phyloP scores from a whole-genome alignment of 1,284 basidiomycete species.

The Athelia sp. region DNA sequence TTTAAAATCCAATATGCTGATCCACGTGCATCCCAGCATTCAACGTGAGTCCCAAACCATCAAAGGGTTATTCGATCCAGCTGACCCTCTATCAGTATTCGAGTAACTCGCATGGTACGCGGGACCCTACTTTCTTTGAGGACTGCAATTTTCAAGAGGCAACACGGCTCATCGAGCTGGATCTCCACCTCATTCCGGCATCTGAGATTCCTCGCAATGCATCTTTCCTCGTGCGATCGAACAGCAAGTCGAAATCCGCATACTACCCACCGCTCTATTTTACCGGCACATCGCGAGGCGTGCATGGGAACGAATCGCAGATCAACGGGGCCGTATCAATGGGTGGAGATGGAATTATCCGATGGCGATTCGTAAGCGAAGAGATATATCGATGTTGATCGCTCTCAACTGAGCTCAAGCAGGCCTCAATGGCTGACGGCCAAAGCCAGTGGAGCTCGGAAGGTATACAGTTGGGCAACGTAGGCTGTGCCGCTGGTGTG shows the following conservation, averaged over 20 bases:
- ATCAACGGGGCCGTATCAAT: conserved; percentile 55
- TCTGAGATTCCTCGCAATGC: conserved; percentile 23
- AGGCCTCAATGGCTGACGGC: conserved; percentile 47
- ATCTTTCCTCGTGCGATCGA: conserved; percentile 5
- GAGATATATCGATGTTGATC: conserved; percentile 5
- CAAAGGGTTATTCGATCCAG: no score
- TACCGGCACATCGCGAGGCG: conserved; percentile 41
- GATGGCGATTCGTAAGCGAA: conserved; percentile 61
- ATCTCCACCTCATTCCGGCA: conserved; percentile 39
- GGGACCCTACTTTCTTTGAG: conserved; percentile 49
- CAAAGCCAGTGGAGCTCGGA: conserved; percentile 58
- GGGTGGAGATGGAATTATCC: conserved; percentile 45
- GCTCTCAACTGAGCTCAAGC: conserved; percentile 8
- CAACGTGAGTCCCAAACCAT: conserved; percentile 44
- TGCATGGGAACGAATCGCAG: conserved; percentile 37
- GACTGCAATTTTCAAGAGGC: conserved; percentile 55
- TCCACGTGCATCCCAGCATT: conserved; percentile 37
- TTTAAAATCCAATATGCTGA: no score
- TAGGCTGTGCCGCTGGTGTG: conserved; percentile 58
- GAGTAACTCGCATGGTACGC: conserved; percentile 28
- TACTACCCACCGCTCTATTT: conserved; percentile 50
- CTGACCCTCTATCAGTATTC: conserved; percentile 28
- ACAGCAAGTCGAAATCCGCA: conserved; percentile 12
- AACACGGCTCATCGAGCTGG: conserved; percentile 54
- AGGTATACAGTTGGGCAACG: conserved; percentile 57